Conservation (phyloP, 441 rosid genomes). For the Corymbia citriodora region DNA sequence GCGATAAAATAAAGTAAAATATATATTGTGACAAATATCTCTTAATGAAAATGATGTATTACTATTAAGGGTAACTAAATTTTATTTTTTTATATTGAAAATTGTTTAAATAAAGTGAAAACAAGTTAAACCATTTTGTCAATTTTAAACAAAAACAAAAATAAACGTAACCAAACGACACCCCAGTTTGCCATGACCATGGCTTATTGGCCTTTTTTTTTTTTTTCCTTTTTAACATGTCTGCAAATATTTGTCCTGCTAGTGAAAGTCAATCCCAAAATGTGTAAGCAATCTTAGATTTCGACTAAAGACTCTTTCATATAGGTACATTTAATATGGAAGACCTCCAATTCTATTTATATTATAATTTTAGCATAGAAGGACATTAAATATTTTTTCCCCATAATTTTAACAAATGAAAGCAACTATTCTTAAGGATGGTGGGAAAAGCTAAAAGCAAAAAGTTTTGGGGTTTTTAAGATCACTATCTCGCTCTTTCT, state of each 20-base stretch:
- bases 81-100: background rate
- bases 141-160: background rate
- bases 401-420: background rate
- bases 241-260: background rate
- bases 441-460: background rate
- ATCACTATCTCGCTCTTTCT: background rate
- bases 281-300: background rate
- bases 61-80: background rate
- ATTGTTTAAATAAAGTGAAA: background rate
- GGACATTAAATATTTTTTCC: background rate
- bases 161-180: background rate
- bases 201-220: background rate
- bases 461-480: background rate
- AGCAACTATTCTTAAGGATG: no score
- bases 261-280: background rate
- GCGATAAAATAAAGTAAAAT: background rate
- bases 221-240: background rate
- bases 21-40: background rate
- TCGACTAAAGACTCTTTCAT: background rate
- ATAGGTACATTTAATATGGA: background rate
- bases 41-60: background rate
- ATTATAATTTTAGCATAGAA: background rate
- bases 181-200: background rate
- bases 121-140: background rate
- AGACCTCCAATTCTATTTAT: background rate